phyloP scores from a whole-genome alignment of 306 rosid species.

The Acacia crassicarpa region DNA sequence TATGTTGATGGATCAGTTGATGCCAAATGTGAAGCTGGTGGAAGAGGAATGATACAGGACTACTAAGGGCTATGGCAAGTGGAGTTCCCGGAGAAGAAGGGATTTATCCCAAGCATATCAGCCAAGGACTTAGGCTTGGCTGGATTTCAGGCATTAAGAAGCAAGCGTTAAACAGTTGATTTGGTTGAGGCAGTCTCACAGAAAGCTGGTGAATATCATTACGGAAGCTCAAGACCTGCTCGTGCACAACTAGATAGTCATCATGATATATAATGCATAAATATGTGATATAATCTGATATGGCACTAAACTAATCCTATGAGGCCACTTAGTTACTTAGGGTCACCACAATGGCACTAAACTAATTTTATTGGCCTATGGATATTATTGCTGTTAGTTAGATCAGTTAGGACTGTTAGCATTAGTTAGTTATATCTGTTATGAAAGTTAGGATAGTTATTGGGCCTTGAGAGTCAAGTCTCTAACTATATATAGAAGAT shows the following conservation, averaged over 20 bases:
- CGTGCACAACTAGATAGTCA: neutral
- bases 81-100: neutral
- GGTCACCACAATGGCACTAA: too few species aligned
- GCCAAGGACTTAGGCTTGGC: neutral
- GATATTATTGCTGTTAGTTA: too few species aligned
- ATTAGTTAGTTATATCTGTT: too few species aligned
- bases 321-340: too few species aligned
- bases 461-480: too few species aligned
- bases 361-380: too few species aligned
- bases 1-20: neutral
- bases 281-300: too few species aligned
- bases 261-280: too few species aligned
- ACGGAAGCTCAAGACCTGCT: neutral
- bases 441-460: too few species aligned
- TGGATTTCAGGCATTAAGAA: neutral
- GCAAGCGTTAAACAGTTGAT: neutral
- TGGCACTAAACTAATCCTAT: too few species aligned
- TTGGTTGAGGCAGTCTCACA: neutral
- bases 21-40: neutral
- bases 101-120: neutral
- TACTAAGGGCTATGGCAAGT: neutral
- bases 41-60: neutral
- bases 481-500: too few species aligned
- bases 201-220: neutral
- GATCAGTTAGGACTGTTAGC: too few species aligned